Percentiles rank a stretch among this genome's conserved stretches.
Evolutionary conservation across 805 yeast genomes (phyloP).

Genomic region (Candida peoriensis): DNA sequence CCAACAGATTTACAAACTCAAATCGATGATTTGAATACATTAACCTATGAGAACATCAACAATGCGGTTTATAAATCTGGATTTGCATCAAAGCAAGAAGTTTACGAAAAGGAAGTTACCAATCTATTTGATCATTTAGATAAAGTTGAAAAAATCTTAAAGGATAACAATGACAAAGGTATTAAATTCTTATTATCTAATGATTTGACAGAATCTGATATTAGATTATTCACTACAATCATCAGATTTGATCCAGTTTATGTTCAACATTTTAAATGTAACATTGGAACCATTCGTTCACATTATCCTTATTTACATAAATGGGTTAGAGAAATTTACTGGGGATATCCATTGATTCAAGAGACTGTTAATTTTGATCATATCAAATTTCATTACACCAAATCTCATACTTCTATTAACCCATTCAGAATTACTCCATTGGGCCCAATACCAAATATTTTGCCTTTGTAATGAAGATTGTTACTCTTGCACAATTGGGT

Average conservation of each 20-base stretch:
- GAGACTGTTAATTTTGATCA: conserved; percentile 84
- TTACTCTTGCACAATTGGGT: too few species aligned
- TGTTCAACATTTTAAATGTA: conserved; percentile 94
- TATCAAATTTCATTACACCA: conserved; percentile 87
- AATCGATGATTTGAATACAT: conserved; percentile 73
- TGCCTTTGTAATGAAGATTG: conserved; percentile 31
- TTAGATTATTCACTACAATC: conserved; percentile 81
- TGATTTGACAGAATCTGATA: conserved; percentile 82
- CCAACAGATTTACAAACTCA: conserved; percentile 49
- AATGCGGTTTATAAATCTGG: conserved; percentile 94
- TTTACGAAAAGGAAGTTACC: conserved; percentile 64
- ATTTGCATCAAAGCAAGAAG: conserved; percentile 79
- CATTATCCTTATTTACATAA: conserved; percentile 75
- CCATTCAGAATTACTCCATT: conserved; percentile 80
- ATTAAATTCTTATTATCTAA: conserved; percentile 52
- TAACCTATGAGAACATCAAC: conserved; percentile 83
- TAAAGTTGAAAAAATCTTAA: conserved; percentile 58
- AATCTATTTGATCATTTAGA: conserved; percentile 65
- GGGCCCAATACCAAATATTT: conserved; percentile 81
- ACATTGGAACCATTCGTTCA: conserved; percentile 69
- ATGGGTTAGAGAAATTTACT: conserved; percentile 81
- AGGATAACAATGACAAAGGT: conserved; percentile 29
- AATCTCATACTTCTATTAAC: conserved; percentile 75
- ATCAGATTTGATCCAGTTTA: conserved; percentile 90
- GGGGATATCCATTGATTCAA: conserved; percentile 68